Evolutionary conservation across 106 monocot genomes (phyloP).

Genomic region (Allium sativum): DNA sequence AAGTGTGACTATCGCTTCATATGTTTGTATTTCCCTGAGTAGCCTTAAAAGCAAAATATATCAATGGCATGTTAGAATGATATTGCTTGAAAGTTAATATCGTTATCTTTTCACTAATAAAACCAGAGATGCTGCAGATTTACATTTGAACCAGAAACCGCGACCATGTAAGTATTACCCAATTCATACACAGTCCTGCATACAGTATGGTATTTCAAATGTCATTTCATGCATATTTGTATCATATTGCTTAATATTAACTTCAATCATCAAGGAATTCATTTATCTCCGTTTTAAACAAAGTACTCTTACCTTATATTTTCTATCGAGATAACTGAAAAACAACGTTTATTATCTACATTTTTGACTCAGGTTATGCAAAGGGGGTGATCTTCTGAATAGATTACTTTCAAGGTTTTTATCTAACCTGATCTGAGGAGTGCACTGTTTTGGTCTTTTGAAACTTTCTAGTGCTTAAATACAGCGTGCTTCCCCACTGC

Average conservation of each 20-base stretch:
- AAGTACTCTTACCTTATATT: neutral
- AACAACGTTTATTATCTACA: neutral
- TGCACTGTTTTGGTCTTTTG: neutral
- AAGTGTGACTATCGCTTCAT: too few relatives aligned
- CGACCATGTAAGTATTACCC: too few relatives aligned
- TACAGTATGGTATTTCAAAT: neutral
- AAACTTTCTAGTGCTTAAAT: neutral
- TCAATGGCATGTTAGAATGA: too few relatives aligned
- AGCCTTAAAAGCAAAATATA: too few relatives aligned
- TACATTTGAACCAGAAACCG: too few relatives aligned
- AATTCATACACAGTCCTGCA: neutral
- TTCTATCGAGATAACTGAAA: neutral
- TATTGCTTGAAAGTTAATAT: too few relatives aligned
- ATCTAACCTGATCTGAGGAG: neutral
- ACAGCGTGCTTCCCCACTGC: too few relatives aligned
- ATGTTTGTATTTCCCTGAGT: too few relatives aligned
- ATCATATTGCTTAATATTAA: neutral
- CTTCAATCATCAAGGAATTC: neutral
- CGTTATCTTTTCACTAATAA: too few relatives aligned
- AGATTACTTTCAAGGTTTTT: constrained; percentile 80
- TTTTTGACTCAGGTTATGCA: constrained; percentile 65
- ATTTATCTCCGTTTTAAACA: neutral
- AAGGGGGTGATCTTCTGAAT: constrained; percentile 89
- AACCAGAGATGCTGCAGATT: too few relatives aligned
- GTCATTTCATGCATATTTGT: neutral